phyloP scores from a whole-genome alignment of 2,329 filamentous ascomycete species.

The Botrytis deweyae region DNA sequence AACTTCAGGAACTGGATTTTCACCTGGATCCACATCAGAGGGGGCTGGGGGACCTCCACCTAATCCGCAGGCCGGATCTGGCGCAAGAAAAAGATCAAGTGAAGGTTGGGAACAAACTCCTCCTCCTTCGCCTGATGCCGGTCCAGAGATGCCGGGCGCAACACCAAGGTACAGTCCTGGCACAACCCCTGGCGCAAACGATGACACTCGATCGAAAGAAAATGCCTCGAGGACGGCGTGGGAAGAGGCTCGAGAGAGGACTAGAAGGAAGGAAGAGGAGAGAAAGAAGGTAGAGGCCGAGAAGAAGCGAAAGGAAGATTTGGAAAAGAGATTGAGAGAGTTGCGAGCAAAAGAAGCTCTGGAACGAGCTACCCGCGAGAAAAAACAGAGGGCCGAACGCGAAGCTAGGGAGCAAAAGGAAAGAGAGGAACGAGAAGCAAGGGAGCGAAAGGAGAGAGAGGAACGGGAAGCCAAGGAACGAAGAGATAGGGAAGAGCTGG shows the following conservation, averaged over 20 bases:
- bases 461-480: constrained; percentile 24
- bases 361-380: constrained; percentile 41
- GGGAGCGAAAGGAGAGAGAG: constrained; percentile 54
- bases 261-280: constrained; percentile 64
- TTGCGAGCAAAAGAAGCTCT: constrained; percentile 57
- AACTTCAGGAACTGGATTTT: constrained; percentile 14
- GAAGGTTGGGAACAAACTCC: constrained; percentile 18
- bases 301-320: constrained; percentile 58
- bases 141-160: constrained; percentile 21
- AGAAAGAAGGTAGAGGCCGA: constrained; percentile 61
- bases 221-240: constrained; percentile 51
- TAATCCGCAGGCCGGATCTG: constrained; percentile 20
- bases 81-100: constrained; percentile 16
- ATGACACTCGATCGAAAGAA: constrained; percentile 24
- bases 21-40: constrained; percentile 16
- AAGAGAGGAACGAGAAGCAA: constrained; percentile 46
- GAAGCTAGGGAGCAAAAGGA: constrained; percentile 44
- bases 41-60: constrained; percentile 28
- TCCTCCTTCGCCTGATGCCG: constrained; percentile 22
- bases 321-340: constrained; percentile 52
- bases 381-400: constrained; percentile 41
- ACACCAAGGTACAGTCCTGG: constrained; percentile 5
- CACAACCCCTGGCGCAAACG: constrained; percentile 25
- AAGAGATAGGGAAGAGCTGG: constrained; percentile 29
- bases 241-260: constrained; percentile 70